These are phyloP conservation scores for Thalassia testudinum DNA, from an alignment of 116 monocot genomes.

Conservation along the genomic window DNA sequence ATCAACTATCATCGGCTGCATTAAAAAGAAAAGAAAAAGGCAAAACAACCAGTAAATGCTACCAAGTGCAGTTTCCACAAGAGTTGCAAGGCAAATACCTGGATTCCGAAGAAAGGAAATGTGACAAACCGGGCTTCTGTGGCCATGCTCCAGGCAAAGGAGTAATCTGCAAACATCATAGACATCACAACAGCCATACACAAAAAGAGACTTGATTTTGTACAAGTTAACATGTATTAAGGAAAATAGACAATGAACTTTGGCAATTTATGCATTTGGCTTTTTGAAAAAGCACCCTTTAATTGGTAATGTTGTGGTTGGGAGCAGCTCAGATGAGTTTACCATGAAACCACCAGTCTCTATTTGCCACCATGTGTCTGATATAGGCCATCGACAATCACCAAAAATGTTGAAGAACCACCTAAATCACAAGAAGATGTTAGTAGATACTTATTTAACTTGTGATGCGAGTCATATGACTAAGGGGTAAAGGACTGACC, in stretches of 20 bases:
- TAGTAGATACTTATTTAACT: too few species aligned
- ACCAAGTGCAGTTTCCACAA: too few species aligned
- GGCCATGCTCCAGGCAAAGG: slow-evolving; percentile 99
- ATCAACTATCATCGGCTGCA: slow-evolving; percentile 93
- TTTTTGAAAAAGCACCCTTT: not conserved
- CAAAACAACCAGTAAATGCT: not conserved
- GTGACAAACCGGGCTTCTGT: slow-evolving; percentile 98
- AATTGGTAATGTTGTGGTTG: too few species aligned
- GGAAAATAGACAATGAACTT: not conserved
- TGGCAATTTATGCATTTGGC: too few species aligned
- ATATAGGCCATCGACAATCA: slow-evolving; percentile 81
- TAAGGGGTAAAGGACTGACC: slow-evolving; percentile 16
- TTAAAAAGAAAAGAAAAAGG: not conserved
- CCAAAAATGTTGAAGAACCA: slow-evolving; percentile 93
- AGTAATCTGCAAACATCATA: slow-evolving; percentile 45
- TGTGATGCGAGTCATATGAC: too few species aligned
- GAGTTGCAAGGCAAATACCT: slow-evolving; percentile 25
- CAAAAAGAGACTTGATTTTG: not conserved
- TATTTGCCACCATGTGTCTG: slow-evolving; percentile 99
- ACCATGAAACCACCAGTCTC: slow-evolving; percentile 99
- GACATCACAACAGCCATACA: not conserved
- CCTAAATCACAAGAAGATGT: slow-evolving; percentile 22
- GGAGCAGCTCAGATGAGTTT: too few species aligned
- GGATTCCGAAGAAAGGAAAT: slow-evolving; percentile 95
- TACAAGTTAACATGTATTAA: too few species aligned